phyloP scores from a whole-genome alignment of 768 basidiomycete genomes.

The Amanita inopinata region DNA sequence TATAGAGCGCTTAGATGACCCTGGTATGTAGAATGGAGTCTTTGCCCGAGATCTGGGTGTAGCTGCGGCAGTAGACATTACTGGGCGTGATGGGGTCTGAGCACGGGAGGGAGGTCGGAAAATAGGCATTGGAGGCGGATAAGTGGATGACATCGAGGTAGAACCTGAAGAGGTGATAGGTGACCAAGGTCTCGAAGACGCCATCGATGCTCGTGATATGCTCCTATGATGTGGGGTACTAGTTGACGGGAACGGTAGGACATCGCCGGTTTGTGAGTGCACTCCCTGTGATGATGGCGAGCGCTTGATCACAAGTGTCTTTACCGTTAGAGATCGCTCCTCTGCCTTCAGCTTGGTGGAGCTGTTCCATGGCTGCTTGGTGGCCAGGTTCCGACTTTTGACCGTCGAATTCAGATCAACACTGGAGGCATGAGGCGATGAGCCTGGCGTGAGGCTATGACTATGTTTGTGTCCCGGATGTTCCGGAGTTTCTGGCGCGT shows the following conservation, averaged over 20 bases:
- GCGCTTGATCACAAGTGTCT: constrained; percentile 40
- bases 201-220: constrained; percentile 63
- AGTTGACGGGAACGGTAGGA: constrained; percentile 37
- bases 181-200: constrained; percentile 75
- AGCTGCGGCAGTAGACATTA: constrained; percentile 22
- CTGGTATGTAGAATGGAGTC: constrained; percentile 76
- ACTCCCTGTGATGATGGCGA: constrained; percentile 36
- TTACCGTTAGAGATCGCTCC: constrained; percentile 34
- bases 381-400: constrained; percentile 22
- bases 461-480: constrained; percentile 58
- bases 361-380: constrained; percentile 65
- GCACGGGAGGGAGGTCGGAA: constrained; percentile 47
- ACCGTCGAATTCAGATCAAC: constrained; percentile 30
- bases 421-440: constrained; percentile 40
- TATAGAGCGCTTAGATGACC: constrained; percentile 42
- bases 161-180: constrained; percentile 65
- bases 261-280: constrained; percentile 24
- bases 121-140: constrained; percentile 27
- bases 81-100: constrained; percentile 43
- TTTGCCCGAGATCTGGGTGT: constrained; percentile 64
- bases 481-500: constrained; percentile 44
- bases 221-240: constrained; percentile 51
- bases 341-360: constrained; percentile 67
- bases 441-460: constrained; percentile 62
- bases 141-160: constrained; percentile 47